Base-by-base conservation (phyloP, 805 yeast species). In the Blastobotrys americana region DNA sequence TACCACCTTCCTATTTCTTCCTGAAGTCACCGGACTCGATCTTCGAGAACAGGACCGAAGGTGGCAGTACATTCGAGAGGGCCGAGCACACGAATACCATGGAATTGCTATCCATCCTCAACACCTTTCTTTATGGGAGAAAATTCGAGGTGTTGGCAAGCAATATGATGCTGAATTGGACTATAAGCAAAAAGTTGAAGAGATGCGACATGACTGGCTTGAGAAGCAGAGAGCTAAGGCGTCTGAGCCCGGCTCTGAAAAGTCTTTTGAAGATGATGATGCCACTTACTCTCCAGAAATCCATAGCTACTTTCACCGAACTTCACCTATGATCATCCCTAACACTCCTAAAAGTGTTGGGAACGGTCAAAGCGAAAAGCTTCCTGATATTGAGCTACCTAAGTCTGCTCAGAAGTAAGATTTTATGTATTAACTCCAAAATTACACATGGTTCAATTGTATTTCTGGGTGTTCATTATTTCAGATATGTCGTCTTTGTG, bases 1-100 rank as follows among this genome's bases (percentile, higher is more conserved):
- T 3, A 33, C 60, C 33, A 63, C 67, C 39, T 34, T 56, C 22
- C 13, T 60, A 41, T 64, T 58, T 55, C 16, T 64, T 53, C 69
- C 69, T 9, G 69, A 64, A 43, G 58, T 58, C 40, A 64, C 69
- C 35, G 68, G 67, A 39, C 55, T 64, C 5, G 69, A 64, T 41
- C 54, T 64, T 34, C 55, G 51, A 34, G 67, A 63, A 50, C 68
- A 61, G 49, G 69, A 64, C 46, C 59, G 69, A 37, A 55, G 67
- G 43, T 64, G 66, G 66, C 50, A 51, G 37, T 61, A 40, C 51
- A 60, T 63, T 37, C 46, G 50, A 25, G 60, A 55, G 47, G 68
- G 68, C 28, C 61, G 66, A n/a, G 56, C 31, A 10, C 39, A 56
- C 43, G 69, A 64, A 48, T 64, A 64, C 61, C 68, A 64, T 49